Conservation (phyloP, 306 rosid genomes). For the Lithocarpus polystachyus region DNA sequence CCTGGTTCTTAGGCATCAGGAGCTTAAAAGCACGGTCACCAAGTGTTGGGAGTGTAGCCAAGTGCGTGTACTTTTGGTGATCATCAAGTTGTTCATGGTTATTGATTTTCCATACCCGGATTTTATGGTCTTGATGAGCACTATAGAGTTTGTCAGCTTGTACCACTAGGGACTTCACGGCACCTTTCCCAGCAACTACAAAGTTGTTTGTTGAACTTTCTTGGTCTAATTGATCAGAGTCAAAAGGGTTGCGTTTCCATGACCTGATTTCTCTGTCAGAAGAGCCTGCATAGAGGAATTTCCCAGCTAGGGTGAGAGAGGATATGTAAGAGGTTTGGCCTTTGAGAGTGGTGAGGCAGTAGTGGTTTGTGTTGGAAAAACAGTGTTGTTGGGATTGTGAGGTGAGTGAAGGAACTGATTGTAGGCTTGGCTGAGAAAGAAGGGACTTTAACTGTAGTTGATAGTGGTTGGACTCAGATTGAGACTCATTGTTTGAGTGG, state of each 20-base stretch:
- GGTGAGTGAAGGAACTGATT: slow-evolving; percentile 52
- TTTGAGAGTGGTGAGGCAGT: slow-evolving; percentile 56
- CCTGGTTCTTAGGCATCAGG: slow-evolving; percentile 64
- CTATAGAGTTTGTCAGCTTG: slow-evolving; percentile 64
- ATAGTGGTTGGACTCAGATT: slow-evolving; percentile 24
- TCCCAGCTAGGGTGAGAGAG: slow-evolving; percentile 53
- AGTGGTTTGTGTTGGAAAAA: slow-evolving; percentile 24
- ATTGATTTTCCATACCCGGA: slow-evolving; percentile 73
- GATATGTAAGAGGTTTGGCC: slow-evolving; percentile 57
- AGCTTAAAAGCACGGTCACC: slow-evolving; percentile 58
- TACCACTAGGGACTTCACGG: slow-evolving; percentile 66
- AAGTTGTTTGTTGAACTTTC: slow-evolving; percentile 20
- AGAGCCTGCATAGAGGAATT: slow-evolving; percentile 67
- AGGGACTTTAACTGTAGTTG: slow-evolving; percentile 11
- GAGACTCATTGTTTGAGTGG: slow-evolving; percentile 1
- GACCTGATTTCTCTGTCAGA: slow-evolving; percentile 68
- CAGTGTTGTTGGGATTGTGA: slow-evolving; percentile 22
- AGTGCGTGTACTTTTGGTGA: slow-evolving; percentile 45
- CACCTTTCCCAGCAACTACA: slow-evolving; percentile 65
- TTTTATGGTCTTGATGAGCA: slow-evolving; percentile 90
- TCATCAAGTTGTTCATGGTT: neutral
- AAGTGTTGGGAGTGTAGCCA: slow-evolving; percentile 82
- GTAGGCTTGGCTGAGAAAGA: slow-evolving; percentile 52
- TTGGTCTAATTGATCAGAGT: slow-evolving; percentile 4
- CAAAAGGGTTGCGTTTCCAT: slow-evolving; percentile 38